Base-by-base conservation (phyloP, 164 flowering plant species). In the Vitis riparia region DNA sequence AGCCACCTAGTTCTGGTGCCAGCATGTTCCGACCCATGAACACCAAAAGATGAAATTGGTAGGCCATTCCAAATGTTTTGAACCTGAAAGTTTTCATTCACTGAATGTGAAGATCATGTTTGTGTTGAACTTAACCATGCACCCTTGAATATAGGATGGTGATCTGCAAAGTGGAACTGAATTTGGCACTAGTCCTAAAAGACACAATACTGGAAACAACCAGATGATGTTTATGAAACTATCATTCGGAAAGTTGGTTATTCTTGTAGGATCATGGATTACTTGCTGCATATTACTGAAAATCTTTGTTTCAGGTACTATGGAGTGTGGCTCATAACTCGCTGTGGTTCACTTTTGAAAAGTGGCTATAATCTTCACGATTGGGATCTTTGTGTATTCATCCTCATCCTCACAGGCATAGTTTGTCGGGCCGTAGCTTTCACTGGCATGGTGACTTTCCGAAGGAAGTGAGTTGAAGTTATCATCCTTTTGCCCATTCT, bases 301-400 rank as follows among this genome's bases (percentile, higher is more conserved):
- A 53, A 51, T 64, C 58, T 64, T 23, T 55, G 47, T 51, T 60
- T 30, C 87, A 94, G 99, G 85, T 94, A 92, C 74, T 83, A 84
- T 55, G 99, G 99, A 52, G 99, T 94, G 65, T 94, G 99, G 99
- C 68, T 94, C 73, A 86, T 94, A 68, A 90, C 93, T 65, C 93
- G 99, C 3, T 94, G 99, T 53, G 97, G 92, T 37, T 77, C 88
- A 9, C 93, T 94, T 23, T 11, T 71, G 69, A 75, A 77, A 59
- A 77, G 63, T 14, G 92, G 88, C 8, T 94, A 91, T 62, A 73
- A 85, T 76, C 80, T 94, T 63, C 83, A 83, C 50, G 72, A 88
- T 23, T 90, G 97, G 94, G 44, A 11, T 69, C 88, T 80, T 48
- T 88, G 98, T 77, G 16, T 94, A 68, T 9, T 50, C 49, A 65